phyloP scores from a whole-genome alignment of 164 flowering plant genomes.

The Nymphaea thermarum region DNA sequence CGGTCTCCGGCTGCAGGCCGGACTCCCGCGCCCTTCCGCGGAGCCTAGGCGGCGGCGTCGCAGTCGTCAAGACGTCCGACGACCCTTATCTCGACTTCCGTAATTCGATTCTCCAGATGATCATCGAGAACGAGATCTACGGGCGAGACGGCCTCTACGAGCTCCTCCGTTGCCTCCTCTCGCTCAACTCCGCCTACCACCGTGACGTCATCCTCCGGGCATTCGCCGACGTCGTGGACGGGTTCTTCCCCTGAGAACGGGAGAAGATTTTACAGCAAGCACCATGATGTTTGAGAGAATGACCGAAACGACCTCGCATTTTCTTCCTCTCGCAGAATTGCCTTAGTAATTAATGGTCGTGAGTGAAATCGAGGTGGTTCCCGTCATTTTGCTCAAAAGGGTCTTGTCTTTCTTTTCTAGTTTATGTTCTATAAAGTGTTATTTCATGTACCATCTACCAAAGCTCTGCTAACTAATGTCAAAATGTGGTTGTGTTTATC shows the following conservation, averaged over 20 bases:
- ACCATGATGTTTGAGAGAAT: not conserved
- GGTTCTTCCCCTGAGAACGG: not conserved
- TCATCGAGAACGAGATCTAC: constrained; percentile 48
- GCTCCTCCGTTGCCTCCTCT: constrained; percentile 51
- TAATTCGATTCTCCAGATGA: constrained; percentile 65
- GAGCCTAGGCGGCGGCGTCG: constrained; percentile 32
- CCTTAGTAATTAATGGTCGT: not conserved
- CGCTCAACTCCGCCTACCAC: constrained; percentile 45
- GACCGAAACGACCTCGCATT: not conserved
- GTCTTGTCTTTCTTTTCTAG: too few species aligned
- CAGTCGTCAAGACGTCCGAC: constrained; percentile 49
- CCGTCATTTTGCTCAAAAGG: not conserved
- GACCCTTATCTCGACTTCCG: constrained; percentile 65
- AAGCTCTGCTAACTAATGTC: too few species aligned
- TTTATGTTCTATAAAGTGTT: too few species aligned
- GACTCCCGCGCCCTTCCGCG: constrained; percentile 5
- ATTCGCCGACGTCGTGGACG: constrained; percentile 49
- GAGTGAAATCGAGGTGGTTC: not conserved
- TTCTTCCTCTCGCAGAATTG: not conserved
- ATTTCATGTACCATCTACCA: too few species aligned
- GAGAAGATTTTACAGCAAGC: not conserved
- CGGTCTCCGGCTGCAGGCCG: not conserved
- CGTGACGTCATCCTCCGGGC: constrained; percentile 41
- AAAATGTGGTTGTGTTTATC: too few species aligned
- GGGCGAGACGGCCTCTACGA: constrained; percentile 32